Evolutionary conservation across 176 grass and related monocot genomes (phyloP).

Genomic region (Echinochloa phyllopogon): DNA sequence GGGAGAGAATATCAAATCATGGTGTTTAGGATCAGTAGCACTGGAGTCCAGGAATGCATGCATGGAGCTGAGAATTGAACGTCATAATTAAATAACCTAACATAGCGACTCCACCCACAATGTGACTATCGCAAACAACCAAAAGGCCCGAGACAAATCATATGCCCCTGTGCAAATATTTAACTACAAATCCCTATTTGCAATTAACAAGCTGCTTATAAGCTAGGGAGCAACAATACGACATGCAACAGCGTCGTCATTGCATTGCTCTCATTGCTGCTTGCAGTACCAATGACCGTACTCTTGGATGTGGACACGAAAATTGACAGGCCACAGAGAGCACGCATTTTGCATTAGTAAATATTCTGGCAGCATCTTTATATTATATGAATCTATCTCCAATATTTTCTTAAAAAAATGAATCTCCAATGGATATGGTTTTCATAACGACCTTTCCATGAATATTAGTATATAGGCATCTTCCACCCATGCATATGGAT

Average conservation of each 20-base stretch:
- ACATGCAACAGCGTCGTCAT: background rate
- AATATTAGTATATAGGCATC: no score
- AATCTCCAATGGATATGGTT: background rate
- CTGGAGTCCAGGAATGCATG: background rate
- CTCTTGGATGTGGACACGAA: background rate
- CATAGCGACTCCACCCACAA: background rate
- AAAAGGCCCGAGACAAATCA: conserved; percentile 10
- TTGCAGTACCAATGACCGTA: background rate
- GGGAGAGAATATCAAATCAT: background rate
- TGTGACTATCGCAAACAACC: background rate
- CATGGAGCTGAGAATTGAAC: background rate
- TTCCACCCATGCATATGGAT: no score
- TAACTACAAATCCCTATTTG: background rate
- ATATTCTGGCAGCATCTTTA: background rate
- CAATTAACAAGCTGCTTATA: conserved; percentile 12
- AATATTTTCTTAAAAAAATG: background rate
- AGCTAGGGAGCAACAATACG: background rate
- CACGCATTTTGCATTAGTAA: no score
- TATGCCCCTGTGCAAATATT: background rate
- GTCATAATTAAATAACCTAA: background rate
- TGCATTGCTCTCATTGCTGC: background rate
- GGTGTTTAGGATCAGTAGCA: background rate
- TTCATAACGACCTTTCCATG: no score
- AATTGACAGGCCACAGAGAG: background rate
- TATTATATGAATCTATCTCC: background rate